These are phyloP conservation scores for Xylaria intraflava DNA, from an alignment of 495 filamentous ascomycete species.

Conservation along the genomic window DNA sequence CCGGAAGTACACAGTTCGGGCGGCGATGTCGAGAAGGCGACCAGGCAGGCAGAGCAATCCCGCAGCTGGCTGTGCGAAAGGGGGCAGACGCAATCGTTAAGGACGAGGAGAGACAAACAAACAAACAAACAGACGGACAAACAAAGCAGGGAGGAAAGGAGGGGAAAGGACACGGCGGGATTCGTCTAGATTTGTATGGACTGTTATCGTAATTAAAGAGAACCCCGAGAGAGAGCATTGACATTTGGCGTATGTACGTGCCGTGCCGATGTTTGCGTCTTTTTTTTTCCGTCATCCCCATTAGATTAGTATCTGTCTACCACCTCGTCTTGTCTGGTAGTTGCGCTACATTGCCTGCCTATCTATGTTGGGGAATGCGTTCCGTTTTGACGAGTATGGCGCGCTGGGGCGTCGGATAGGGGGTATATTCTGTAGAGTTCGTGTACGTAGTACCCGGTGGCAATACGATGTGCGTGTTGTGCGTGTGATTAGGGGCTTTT, in stretches of 20 bases:
- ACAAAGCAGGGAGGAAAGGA: not conserved
- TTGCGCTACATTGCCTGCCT: too few relatives aligned
- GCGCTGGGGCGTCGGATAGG: too few relatives aligned
- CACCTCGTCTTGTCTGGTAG: too few relatives aligned
- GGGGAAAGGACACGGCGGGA: not conserved
- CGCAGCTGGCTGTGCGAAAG: conserved; percentile 8
- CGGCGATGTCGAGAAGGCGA: not conserved
- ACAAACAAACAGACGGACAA: too few relatives aligned
- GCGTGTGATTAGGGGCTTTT: too few relatives aligned
- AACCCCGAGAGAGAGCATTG: not conserved
- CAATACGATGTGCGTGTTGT: too few relatives aligned
- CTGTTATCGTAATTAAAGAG: conserved; percentile 9
- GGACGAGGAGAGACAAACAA: not conserved
- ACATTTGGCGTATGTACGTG: not conserved
- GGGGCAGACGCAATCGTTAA: not conserved
- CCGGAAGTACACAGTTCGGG: not conserved
- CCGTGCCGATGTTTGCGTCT: not conserved
- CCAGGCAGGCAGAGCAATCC: conserved; percentile 2
- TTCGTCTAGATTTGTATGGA: conserved; percentile 8
- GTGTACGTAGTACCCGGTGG: too few relatives aligned
- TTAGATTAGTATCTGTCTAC: not conserved
- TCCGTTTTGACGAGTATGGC: too few relatives aligned
- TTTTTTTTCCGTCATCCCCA: not conserved
- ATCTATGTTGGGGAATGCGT: too few relatives aligned
- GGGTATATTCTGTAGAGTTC: too few relatives aligned